Evolutionary conservation across 257 asterid species (phyloP), one percentile per base, ranked within the genome.

Genomic region (Nicotiana otophora): DNA sequence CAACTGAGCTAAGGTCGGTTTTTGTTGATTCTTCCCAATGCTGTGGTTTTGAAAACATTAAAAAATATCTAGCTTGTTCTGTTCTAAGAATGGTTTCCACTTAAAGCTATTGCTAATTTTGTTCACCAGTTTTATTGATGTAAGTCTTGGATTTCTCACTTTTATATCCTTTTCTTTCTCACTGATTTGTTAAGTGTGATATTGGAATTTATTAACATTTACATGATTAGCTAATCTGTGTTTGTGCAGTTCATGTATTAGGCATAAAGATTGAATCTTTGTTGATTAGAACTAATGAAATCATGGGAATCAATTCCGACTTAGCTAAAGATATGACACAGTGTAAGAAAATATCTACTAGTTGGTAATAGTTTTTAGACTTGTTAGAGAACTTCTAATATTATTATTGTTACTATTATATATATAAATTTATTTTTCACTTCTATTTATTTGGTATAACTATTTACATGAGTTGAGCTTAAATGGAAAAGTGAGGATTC

Each of bases 71-170:
- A 67, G 10, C 54, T 57, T 16, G 23, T 57, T 57, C 7, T 16
- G n/a, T 17, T 57, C 63, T 23, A 57, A 57, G 63, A 57, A 57
- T 57, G 63, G 7, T 17, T 57, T 0, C 0, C 55, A 33, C 42
- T 65, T 39, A 28, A 65, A 65, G 54, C 54, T 5, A 19, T 7
- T 67, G 77, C 17, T 68, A 68, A 68, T 68, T 3, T 19, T 68
- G 63, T 42, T 42, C 33, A 30, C 33, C 33, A 30, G 33, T 88
- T 94, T 90, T 48, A 91, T 92, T 68, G 86, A 94, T 89, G 98
- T 94, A 64, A 89, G 95, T 85, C 81, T 34, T 72, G 67, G n/a
- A 23, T 30, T 36, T 70, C 42, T 36, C 20, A 10, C 63, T 63
- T 30, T 17, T 48, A 11, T 58, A 5, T 64, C 16, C 42, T 46